These are phyloP conservation scores for Solanum medicagineum DNA, from an alignment of 257 asterid genomes.

Conservation along the genomic window DNA sequence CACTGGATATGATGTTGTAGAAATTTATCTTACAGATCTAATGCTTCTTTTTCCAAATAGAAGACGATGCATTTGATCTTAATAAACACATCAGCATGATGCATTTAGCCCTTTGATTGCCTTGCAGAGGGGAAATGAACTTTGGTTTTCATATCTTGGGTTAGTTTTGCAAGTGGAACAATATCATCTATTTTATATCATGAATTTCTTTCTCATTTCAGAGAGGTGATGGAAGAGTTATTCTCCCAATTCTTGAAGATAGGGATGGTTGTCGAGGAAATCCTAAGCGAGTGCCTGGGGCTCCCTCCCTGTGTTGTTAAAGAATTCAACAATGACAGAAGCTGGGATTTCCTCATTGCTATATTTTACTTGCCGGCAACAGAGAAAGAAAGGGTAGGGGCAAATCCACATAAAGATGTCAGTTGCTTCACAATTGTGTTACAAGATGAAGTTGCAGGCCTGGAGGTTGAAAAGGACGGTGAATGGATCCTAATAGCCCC, in stretches of 20 bases:
- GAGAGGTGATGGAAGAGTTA: conserved; percentile 33
- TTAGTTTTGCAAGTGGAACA: not conserved
- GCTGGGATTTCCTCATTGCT: conserved; percentile 49
- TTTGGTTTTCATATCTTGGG: not conserved
- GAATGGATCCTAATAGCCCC: conserved; percentile 31
- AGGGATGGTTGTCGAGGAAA: conserved; percentile 23
- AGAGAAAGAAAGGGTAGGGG: conserved; percentile 22
- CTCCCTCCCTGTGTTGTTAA: conserved; percentile 31
- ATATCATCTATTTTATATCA: not conserved
- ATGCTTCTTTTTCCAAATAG: not conserved
- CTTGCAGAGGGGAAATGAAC: not conserved
- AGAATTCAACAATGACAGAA: conserved; percentile 34
- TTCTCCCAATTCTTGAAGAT: conserved; percentile 26
- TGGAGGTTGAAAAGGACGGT: conserved; percentile 30
- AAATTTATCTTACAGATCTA: not conserved
- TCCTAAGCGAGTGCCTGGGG: conserved; percentile 45
- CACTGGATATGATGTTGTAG: not conserved
- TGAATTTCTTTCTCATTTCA: not conserved
- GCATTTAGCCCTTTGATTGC: not conserved
- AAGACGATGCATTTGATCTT: not conserved
- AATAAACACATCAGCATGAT: not conserved
- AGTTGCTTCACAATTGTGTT: conserved; percentile 29
- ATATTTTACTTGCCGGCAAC: conserved; percentile 32
- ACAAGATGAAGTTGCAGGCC: conserved; percentile 49
- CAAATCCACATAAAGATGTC: conserved; percentile 34